phyloP scores from a whole-genome alignment of 371 early-diverging fungal genomes.

The Chytridium lagenaria region DNA sequence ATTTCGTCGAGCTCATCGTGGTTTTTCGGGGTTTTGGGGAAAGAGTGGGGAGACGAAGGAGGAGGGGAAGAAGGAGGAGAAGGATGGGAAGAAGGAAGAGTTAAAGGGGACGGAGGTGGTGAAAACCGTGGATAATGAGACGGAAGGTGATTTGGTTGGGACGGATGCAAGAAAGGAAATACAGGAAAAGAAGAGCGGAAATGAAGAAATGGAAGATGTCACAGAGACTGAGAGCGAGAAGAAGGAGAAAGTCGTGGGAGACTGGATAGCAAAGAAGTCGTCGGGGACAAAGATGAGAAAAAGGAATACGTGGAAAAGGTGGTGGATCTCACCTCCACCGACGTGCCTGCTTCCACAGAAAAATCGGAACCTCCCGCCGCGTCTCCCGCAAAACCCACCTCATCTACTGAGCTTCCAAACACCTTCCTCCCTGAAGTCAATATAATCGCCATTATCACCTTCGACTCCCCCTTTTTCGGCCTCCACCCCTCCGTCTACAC shows the following conservation, averaged over 20 bases:
- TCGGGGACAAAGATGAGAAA: neutral
- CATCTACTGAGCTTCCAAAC: neutral
- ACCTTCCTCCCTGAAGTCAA: constrained; percentile 30
- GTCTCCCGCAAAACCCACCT: neutral
- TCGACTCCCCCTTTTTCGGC: constrained; percentile 59
- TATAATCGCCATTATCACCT: constrained; percentile 46
- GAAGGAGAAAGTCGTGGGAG: constrained; percentile 1
- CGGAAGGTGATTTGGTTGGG: no score
- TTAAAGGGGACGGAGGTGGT: no score
- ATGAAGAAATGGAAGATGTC: neutral
- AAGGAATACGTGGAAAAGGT: neutral
- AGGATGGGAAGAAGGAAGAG: constrained; percentile 1
- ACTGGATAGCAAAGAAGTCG: neutral
- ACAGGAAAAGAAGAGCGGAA: neutral
- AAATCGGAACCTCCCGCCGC: neutral
- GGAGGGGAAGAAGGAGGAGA: neutral
- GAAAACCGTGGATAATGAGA: no score
- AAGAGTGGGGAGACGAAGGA: neutral
- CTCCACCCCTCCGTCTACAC: constrained; percentile 42
- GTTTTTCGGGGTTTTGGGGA: constrained; percentile 26
- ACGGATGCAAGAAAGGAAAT: neutral
- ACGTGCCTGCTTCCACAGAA: neutral
- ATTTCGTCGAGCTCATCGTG: constrained; percentile 11
- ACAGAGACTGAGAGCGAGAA: neutral
- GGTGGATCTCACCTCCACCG: neutral